phyloP scores from a whole-genome alignment of 2,329 filamentous ascomycete genomes.

The Aspergillus hortae region DNA sequence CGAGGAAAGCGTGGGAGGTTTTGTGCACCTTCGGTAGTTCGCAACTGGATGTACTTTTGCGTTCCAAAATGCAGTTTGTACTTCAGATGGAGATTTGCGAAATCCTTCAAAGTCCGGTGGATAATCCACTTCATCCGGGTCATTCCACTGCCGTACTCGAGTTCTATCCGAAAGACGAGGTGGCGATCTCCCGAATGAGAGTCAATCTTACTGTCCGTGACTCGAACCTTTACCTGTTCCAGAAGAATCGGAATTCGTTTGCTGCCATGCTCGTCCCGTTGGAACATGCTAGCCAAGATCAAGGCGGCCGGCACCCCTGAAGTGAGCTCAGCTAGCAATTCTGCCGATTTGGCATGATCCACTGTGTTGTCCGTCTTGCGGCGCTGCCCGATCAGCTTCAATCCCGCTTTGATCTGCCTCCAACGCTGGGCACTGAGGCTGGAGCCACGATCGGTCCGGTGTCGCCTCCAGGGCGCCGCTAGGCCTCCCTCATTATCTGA shows the following conservation, averaged over 20 bases:
- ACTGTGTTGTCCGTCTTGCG: constrained; percentile 80
- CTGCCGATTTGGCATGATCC: constrained; percentile 91
- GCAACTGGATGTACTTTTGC: constrained; percentile 73
- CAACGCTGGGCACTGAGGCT: constrained; percentile 77
- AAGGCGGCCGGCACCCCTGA: constrained; percentile 90
- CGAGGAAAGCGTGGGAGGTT: constrained; percentile 88
- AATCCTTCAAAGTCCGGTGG: constrained; percentile 79
- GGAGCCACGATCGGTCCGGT: constrained; percentile 61
- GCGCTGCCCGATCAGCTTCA: constrained; percentile 72
- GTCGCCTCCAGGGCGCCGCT: constrained; percentile 51
- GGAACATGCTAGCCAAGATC: constrained; percentile 96
- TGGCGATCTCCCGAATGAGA: constrained; percentile 61
- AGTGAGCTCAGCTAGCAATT: constrained; percentile 90
- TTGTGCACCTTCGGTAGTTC: constrained; percentile 64
- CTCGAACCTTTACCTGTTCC: constrained; percentile 86
- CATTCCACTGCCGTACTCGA: constrained; percentile 93
- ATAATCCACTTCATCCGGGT: constrained; percentile 98
- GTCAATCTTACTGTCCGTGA: constrained; percentile 75
- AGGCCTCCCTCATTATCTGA: constrained; percentile 62
- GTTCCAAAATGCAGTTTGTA: constrained; percentile 86
- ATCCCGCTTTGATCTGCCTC: constrained; percentile 85
- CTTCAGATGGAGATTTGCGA: constrained; percentile 86
- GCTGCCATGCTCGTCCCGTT: constrained; percentile 92
- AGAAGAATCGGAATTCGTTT: constrained; percentile 91
- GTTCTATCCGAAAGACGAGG: constrained; percentile 81